phyloP scores from a whole-genome alignment of 2,329 filamentous ascomycete genomes.

The Zasmidium angulare region DNA sequence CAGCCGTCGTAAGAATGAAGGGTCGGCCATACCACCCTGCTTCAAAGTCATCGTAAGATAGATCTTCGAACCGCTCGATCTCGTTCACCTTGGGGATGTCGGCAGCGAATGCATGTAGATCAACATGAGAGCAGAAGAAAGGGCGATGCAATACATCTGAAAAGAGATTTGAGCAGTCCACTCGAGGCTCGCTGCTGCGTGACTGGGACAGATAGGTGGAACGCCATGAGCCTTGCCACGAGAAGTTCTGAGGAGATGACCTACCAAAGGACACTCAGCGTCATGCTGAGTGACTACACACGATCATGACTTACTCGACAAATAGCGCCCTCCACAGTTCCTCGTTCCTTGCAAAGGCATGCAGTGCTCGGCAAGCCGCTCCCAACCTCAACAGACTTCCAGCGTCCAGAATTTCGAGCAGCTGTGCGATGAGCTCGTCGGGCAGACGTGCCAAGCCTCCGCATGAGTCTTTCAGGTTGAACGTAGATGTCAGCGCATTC shows the following conservation, averaged over 20 bases:
- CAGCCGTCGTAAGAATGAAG: conserved; percentile 81
- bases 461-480: conserved; percentile 65
- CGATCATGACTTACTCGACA: conserved; percentile 66
- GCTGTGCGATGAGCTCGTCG: conserved; percentile 74
- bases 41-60: conserved; percentile 73
- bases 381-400: conserved; percentile 64
- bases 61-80: conserved; percentile 67
- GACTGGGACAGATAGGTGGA: conserved; percentile 69
- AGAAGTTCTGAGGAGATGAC: conserved; percentile 48
- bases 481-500: conserved; percentile 69
- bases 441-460: conserved; percentile 69
- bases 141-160: conserved; percentile 89
- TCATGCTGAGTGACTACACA: conserved; percentile 20
- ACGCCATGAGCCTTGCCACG: conserved; percentile 83
- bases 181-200: conserved; percentile 51
- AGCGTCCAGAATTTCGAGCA: conserved; percentile 74
- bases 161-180: conserved; percentile 77
- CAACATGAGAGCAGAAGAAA: conserved; percentile 81
- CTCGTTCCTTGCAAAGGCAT: conserved; percentile 79
- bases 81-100: conserved; percentile 72
- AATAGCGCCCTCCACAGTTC: conserved; percentile 88
- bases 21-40: conserved; percentile 74
- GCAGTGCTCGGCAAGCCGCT: conserved; percentile 78
- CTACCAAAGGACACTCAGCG: conserved; percentile 38
- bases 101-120: conserved; percentile 63